Conservation (phyloP, 768 basidiomycete species). For the Suillus subaureus region DNA sequence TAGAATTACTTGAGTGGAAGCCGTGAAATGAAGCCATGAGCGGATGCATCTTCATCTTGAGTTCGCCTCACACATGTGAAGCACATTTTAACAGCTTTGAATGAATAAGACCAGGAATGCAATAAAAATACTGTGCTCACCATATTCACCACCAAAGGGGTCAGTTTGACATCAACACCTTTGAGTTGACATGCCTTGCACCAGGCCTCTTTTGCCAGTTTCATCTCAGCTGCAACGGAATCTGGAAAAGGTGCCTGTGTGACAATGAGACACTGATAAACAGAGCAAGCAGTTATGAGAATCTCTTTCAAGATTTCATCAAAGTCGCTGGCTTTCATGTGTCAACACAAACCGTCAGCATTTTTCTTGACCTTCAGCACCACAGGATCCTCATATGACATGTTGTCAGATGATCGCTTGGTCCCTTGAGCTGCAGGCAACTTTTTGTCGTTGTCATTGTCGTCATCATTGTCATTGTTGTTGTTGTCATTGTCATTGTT, state of each 20-base stretch:
- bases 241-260: constrained; percentile 26
- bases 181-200: not conserved
- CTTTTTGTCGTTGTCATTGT: not conserved
- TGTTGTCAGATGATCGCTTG: not conserved
- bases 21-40: constrained; percentile 4
- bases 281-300: constrained; percentile 16
- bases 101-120: not conserved
- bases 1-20: constrained; percentile 1
- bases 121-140: not conserved
- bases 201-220: constrained; percentile 11
- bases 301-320: constrained; percentile 20
- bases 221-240: not conserved
- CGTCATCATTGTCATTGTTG: not conserved
- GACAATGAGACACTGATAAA: constrained; percentile 20
- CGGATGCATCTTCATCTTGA: constrained; percentile 11
- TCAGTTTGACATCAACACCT: constrained; percentile 8
- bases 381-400: not conserved
- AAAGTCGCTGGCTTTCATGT: constrained; percentile 20
- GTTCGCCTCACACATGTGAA: constrained; percentile 11
- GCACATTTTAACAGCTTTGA: constrained; percentile 5
- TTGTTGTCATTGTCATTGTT: not conserved
- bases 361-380: not conserved
- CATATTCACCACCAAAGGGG: constrained; percentile 3
- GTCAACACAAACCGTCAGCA: not conserved
- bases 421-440: not conserved